Conservation (phyloP, 306 rosid genomes). For the Arachis stenosperma region DNA sequence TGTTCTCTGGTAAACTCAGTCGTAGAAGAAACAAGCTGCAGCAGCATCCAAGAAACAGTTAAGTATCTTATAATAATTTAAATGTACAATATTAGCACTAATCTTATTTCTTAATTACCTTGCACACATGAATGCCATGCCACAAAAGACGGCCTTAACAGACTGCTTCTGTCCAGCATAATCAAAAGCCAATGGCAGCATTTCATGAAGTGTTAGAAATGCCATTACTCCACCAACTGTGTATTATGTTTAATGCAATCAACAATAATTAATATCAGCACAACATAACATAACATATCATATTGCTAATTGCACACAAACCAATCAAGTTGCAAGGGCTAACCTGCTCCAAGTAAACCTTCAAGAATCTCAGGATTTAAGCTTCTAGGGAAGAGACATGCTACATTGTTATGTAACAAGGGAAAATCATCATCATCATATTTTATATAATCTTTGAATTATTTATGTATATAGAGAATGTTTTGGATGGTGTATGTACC, state of each 20-base stretch:
- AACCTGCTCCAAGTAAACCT: conserved; percentile 95
- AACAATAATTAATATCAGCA: no score
- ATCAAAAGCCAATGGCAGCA: conserved; percentile 97
- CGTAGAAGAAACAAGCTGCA: conserved; percentile 88
- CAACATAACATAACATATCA: no score
- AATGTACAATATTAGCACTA: no score
- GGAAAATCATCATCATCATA: conserved; percentile 1
- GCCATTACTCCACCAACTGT: conserved; percentile 99
- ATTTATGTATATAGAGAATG: no score
- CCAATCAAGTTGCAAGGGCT: background rate
- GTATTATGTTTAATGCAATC: no score
- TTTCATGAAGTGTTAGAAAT: conserved; percentile 91
- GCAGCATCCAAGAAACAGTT: conserved; percentile 10
- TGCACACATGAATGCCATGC: conserved; percentile 99
- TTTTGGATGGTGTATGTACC: conserved; percentile 64
- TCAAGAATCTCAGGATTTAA: conserved; percentile 94
- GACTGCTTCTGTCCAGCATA: conserved; percentile 95
- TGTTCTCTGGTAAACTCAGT: conserved; percentile 70
- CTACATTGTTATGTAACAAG: conserved; percentile 45
- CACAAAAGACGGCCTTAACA: conserved; percentile 86
- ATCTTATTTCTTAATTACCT: conserved; percentile 54
- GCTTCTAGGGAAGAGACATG: conserved; percentile 90
- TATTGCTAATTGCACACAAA: no score
- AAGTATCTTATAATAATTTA: no score
- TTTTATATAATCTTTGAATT: no score